A percentile compares a stretch with the other conserved stretches of the same genome.
Conservation (phyloP, 2,329 filamentous ascomycete species). For the Aureobasidium sp. region DNA sequence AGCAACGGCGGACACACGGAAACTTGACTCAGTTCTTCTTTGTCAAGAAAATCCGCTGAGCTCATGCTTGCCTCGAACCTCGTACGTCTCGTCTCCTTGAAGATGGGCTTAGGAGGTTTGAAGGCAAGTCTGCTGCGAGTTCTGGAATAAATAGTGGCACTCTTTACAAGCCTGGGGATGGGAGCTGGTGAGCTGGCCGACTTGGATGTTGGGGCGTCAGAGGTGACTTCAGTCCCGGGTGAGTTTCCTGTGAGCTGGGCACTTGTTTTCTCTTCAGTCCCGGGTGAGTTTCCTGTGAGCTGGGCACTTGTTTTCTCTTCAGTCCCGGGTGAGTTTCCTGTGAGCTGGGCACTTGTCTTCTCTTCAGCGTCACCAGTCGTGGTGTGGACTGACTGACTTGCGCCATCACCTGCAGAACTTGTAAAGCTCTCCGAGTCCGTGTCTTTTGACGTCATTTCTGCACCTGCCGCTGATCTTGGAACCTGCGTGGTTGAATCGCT, state of each 20-base stretch:
- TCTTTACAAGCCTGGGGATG: neutral
- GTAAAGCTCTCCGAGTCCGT: neutral
- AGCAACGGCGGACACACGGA: neutral
- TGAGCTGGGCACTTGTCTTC: no score
- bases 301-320: no score
- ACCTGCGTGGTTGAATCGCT: neutral
- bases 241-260: no score
- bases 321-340: neutral
- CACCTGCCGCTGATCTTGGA: neutral
- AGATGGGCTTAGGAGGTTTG: constrained; percentile 7
- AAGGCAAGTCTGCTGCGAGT: constrained; percentile 3
- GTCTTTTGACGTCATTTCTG: constrained; percentile 7
- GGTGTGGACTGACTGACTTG: neutral
- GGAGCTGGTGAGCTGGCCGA: neutral
- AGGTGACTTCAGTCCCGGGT: neutral
- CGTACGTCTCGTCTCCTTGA: neutral
- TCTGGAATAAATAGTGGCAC: neutral
- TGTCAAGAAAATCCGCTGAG: neutral
- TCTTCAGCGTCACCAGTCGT: neutral
- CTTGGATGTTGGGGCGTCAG: neutral
- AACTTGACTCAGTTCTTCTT: neutral
- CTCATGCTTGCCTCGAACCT: neutral
- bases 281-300: neutral
- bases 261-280: no score
- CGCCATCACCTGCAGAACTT: neutral